phyloP scores from a whole-genome alignment of 306 rosid species.

The Ziziphus jujuba region DNA sequence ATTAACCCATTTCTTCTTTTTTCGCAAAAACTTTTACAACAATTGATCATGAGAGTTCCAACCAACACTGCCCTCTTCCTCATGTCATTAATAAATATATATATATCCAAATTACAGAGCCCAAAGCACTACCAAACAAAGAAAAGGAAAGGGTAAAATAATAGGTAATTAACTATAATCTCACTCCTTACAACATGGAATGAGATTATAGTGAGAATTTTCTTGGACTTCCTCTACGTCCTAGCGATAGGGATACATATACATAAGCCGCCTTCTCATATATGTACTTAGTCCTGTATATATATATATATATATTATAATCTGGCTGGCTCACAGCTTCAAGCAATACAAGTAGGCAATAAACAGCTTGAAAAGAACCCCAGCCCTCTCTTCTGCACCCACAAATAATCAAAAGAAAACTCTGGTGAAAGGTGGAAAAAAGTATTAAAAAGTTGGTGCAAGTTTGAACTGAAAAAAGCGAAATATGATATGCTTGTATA shows the following conservation, averaged over 20 bases:
- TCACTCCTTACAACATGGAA: constrained; percentile 9
- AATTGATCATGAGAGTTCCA: not conserved
- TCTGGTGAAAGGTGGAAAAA: too few species aligned
- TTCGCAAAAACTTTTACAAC: not conserved
- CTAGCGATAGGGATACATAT: not conserved
- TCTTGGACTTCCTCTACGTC: constrained; percentile 4
- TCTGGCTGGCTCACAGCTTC: constrained; percentile 24
- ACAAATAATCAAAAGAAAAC: constrained; percentile 1
- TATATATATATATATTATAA: not conserved
- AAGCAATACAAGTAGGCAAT: constrained; percentile 72
- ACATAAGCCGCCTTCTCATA: constrained; percentile 6
- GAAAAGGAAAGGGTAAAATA: not conserved
- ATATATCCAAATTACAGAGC: constrained; percentile 16
- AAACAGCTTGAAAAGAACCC: constrained; percentile 77
- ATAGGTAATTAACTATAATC: not conserved
- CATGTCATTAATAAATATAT: not conserved
- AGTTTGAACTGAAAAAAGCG: not conserved
- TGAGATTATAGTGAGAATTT: constrained; percentile 4
- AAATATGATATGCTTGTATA: not conserved
- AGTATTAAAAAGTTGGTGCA: not conserved
- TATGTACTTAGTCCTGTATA: constrained; percentile 11
- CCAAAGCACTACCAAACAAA: constrained; percentile 1
- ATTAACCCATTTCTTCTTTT: not conserved
- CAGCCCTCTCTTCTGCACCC: constrained; percentile 79
- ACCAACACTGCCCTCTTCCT: not conserved